These are phyloP conservation scores for Colletotrichum siamense DNA, from an alignment of 2,329 filamentous ascomycete genomes.

Conservation along the genomic window DNA sequence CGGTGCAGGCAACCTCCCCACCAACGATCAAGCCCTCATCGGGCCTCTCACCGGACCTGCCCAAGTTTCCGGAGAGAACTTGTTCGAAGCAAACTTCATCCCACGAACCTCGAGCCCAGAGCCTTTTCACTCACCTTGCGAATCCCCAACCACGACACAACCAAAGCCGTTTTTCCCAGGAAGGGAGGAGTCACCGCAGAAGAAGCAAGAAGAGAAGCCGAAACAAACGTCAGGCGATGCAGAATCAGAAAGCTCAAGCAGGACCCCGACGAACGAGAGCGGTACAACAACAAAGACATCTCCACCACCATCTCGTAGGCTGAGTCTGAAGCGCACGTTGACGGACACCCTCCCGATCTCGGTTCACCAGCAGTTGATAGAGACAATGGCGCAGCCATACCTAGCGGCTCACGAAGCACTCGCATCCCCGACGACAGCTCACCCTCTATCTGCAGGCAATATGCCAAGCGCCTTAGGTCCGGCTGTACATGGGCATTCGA, in stretches of 20 bases:
- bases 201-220: constrained; percentile 12
- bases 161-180: not conserved
- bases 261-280: constrained; percentile 62
- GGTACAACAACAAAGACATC: constrained; percentile 56
- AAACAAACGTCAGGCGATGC: constrained; percentile 25
- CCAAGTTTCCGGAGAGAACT: constrained; percentile 73
- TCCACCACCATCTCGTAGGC: constrained; percentile 64
- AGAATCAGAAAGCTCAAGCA: constrained; percentile 55
- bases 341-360: constrained; percentile 81
- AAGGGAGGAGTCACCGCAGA: constrained; percentile 6
- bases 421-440: constrained; percentile 49
- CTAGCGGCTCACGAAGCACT: constrained; percentile 54
- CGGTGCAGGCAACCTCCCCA: constrained; percentile 67
- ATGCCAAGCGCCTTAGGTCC: constrained; percentile 58
- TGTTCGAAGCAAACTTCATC: constrained; percentile 85
- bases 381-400: constrained; percentile 85
- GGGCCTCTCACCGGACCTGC: constrained; percentile 83
- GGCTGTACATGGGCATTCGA: constrained; percentile 84
- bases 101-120: constrained; percentile 59
- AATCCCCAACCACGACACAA: constrained; percentile 35
- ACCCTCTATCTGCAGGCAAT: constrained; percentile 43
- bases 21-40: constrained; percentile 45
- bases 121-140: constrained; percentile 38
- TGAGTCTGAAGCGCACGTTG: constrained; percentile 81
- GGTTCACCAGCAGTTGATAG: constrained; percentile 82